Evolutionary conservation across 2,329 filamentous ascomycete genomes (phyloP).

Genomic region (Lizonia empirigonia): DNA sequence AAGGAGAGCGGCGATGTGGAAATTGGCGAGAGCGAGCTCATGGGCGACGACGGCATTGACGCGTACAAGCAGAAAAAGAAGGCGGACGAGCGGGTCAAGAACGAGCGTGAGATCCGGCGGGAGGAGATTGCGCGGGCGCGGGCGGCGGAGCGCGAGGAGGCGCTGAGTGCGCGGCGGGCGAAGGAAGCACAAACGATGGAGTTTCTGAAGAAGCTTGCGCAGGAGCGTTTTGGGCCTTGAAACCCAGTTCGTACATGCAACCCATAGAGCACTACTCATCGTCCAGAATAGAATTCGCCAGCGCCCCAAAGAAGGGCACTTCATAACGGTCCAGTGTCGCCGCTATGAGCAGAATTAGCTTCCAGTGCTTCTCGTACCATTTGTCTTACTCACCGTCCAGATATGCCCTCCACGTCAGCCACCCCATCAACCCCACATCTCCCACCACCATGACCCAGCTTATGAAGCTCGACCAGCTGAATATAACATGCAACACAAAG

Average conservation of each 20-base stretch:
- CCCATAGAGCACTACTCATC: slow-evolving; percentile 64
- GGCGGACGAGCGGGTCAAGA: slow-evolving; percentile 73
- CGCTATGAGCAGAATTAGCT: slow-evolving; percentile 50
- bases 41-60: slow-evolving; percentile 74
- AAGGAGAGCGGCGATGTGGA: slow-evolving; percentile 69
- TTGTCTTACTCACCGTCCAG: slow-evolving; percentile 67
- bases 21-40: slow-evolving; percentile 74
- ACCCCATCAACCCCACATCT: slow-evolving; percentile 77
- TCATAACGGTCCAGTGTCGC: slow-evolving; percentile 74
- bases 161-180: slow-evolving; percentile 68
- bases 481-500: slow-evolving; percentile 76
- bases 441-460: slow-evolving; percentile 81
- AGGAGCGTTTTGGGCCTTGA: slow-evolving; percentile 63
- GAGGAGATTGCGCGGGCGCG: slow-evolving; percentile 80
- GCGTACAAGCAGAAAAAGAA: slow-evolving; percentile 69
- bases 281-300: slow-evolving; percentile 89
- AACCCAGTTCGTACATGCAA: background rate
- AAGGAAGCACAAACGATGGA: slow-evolving; percentile 86
- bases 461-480: slow-evolving; percentile 82
- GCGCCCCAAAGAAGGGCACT: slow-evolving; percentile 80
- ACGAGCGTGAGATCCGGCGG: slow-evolving; percentile 78
- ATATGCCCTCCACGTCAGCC: slow-evolving; percentile 80
- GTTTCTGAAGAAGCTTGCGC: slow-evolving; percentile 78
- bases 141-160: slow-evolving; percentile 79
- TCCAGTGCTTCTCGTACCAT: background rate